Percentiles rank a stretch among this genome's conserved stretches.
Conservation (phyloP, 345 rosid species). For the Conringia planisiliqua region DNA sequence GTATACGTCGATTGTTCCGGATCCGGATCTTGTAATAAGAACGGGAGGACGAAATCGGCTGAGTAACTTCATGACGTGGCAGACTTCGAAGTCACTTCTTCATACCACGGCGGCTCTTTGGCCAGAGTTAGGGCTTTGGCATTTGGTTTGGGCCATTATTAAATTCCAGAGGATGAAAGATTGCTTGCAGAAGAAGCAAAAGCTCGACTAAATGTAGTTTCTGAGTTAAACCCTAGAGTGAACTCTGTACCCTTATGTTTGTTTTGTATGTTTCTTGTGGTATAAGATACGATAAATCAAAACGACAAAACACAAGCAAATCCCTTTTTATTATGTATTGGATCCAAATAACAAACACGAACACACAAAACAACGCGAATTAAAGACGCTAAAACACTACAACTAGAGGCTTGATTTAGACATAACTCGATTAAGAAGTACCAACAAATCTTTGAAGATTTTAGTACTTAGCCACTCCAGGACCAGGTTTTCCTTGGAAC, state of each 20-base stretch:
- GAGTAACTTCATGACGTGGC: conserved; percentile 65
- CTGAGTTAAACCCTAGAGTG: neutral
- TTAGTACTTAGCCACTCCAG: conserved; percentile 23
- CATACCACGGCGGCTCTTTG: conserved; percentile 49
- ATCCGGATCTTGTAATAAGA: conserved; percentile 64
- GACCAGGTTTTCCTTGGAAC: conserved; percentile 36
- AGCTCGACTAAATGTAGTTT: conserved; percentile 11
- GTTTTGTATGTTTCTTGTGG: neutral
- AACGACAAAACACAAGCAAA: neutral
- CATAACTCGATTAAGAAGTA: neutral
- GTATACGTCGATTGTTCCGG: conserved; percentile 51
- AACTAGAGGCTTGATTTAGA: conserved; percentile 1
- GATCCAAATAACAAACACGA: neutral
- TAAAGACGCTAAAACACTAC: neutral
- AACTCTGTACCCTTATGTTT: neutral
- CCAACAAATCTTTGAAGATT: neutral
- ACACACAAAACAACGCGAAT: neutral
- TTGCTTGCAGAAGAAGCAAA: conserved; percentile 49
- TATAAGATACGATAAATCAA: neutral
- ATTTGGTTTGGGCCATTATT: conserved; percentile 55
- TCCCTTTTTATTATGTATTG: neutral
- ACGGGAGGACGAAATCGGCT: conserved; percentile 67
- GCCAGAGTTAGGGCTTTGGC: conserved; percentile 68
- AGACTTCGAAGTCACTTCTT: conserved; percentile 42
- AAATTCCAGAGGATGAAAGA: conserved; percentile 46